These are phyloP conservation scores for Solanum pinnatisectum DNA, from an alignment of 257 asterid genomes.

Conservation along the genomic window DNA sequence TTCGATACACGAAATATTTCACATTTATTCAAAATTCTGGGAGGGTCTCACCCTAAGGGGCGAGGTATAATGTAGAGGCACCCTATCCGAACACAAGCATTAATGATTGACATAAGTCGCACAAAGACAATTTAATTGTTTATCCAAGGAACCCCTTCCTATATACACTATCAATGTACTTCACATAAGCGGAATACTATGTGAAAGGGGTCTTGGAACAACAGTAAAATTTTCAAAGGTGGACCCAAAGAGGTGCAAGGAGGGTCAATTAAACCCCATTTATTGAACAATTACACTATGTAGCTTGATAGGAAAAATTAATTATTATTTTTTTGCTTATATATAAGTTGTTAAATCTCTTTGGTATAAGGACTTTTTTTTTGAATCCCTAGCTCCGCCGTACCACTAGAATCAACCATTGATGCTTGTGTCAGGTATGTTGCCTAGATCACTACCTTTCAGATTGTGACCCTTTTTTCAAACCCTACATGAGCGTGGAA, in stretches of 20 bases:
- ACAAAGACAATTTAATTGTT: background rate
- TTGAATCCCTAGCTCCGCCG: too few species aligned
- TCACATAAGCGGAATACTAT: background rate
- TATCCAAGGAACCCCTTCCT: background rate
- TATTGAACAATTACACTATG: background rate
- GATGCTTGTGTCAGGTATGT: background rate
- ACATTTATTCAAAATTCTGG: too few species aligned
- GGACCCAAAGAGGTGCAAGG: background rate
- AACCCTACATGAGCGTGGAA: background rate
- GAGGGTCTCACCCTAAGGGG: too few species aligned
- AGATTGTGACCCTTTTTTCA: background rate
- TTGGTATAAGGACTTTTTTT: too few species aligned
- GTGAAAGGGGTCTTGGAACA: background rate
- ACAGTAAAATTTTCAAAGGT: background rate
- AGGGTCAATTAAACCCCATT: background rate
- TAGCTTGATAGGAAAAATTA: background rate
- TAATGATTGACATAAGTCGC: background rate
- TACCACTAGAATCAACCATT: background rate
- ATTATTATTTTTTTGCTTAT: background rate
- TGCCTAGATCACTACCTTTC: background rate
- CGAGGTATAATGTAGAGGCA: accelerated
- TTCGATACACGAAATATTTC: background rate
- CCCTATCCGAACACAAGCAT: background rate
- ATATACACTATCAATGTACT: background rate
- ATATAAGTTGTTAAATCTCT: background rate